These are phyloP conservation scores for Marasmius fiardii DNA, from an alignment of 1,284 basidiomycete species.

Conservation along the genomic window DNA sequence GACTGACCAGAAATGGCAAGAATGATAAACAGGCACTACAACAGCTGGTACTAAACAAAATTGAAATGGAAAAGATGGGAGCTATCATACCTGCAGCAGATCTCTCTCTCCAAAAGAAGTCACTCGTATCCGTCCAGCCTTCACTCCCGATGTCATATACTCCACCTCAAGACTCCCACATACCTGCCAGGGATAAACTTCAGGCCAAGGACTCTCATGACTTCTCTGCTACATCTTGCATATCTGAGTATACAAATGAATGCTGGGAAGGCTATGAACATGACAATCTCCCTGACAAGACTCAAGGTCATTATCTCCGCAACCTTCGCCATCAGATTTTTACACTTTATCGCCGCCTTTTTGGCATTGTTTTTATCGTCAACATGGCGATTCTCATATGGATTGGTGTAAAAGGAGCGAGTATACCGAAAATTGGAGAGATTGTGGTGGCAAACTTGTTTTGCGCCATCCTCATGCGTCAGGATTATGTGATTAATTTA, in stretches of 20 bases:
- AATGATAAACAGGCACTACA: constrained; percentile 50
- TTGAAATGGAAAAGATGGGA: constrained; percentile 10
- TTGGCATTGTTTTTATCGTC: constrained; percentile 24
- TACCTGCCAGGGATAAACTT: too few species aligned
- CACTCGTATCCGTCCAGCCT: background rate
- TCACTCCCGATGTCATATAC: too few species aligned
- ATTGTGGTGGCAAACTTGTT: constrained; percentile 33
- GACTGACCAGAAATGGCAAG: constrained; percentile 40
- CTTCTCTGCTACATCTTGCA: background rate
- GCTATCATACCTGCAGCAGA: background rate
- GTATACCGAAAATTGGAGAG: constrained; percentile 25
- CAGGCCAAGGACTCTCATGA: background rate
- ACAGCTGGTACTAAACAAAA: constrained; percentile 34
- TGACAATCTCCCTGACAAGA: constrained; percentile 48
- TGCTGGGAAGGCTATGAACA: constrained; percentile 51
- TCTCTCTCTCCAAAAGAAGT: background rate
- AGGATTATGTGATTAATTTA: constrained; percentile 34
- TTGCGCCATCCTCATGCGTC: constrained; percentile 30
- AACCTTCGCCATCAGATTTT: constrained; percentile 48
- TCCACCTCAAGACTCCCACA: too few species aligned
- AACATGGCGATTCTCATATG: constrained; percentile 18
- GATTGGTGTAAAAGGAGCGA: constrained; percentile 16
- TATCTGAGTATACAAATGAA: constrained; percentile 24
- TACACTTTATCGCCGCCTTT: constrained; percentile 22
- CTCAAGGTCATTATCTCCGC: constrained; percentile 40